These are phyloP conservation scores for Magnolia kwangsiensis DNA, from an alignment of 164 flowering plant genomes.

Conservation along the genomic window DNA sequence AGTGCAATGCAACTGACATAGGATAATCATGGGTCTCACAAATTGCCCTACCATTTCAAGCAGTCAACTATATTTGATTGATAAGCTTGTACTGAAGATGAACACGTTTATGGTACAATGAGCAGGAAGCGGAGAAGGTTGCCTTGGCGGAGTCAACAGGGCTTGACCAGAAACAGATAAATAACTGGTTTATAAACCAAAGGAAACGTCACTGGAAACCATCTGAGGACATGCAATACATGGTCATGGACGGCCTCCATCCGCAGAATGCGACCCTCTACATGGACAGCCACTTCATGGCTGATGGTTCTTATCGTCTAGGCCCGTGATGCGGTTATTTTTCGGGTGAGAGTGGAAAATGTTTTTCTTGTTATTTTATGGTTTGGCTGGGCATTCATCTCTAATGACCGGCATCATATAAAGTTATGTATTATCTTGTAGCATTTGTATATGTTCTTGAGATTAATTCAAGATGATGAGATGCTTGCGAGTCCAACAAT, in stretches of 20 bases:
- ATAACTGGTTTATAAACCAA: constrained; percentile 97
- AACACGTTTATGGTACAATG: neutral
- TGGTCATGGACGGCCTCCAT: constrained; percentile 94
- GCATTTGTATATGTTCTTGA: constrained; percentile 3
- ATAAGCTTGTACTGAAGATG: no score
- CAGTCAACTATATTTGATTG: no score
- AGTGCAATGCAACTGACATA: no score
- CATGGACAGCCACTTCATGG: constrained; percentile 76
- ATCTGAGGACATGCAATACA: constrained; percentile 92
- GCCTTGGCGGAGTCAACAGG: constrained; percentile 96
- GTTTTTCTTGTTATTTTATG: neutral
- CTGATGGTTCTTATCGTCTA: constrained; percentile 62
- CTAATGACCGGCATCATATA: neutral
- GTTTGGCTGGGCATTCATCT: neutral
- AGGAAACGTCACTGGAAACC: constrained; percentile 99
- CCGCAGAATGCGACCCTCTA: constrained; percentile 61
- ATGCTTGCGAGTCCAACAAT: neutral
- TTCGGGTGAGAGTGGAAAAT: neutral
- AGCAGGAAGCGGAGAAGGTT: constrained; percentile 89
- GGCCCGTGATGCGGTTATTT: constrained; percentile 36
- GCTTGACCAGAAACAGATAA: constrained; percentile 92
- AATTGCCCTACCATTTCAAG: no score
- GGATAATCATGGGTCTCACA: no score
- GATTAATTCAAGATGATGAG: constrained; percentile 1
- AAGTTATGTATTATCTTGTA: neutral